Evolutionary conservation across 345 rosid species (phyloP), one percentile per base, ranked within the genome.

Genomic region (Combretum micranthum): DNA sequence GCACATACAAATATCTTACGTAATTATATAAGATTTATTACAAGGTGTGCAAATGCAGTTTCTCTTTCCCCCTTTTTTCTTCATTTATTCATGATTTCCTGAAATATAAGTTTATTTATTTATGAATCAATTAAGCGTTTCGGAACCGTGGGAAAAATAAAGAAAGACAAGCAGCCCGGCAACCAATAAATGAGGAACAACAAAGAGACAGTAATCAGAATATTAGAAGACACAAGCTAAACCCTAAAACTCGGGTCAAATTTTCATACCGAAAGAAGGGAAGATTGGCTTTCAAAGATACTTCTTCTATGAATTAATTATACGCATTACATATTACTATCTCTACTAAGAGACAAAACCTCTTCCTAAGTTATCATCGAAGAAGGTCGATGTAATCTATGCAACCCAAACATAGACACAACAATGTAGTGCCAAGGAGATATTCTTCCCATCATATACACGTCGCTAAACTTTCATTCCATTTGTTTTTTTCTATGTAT

Each of bases 201-300:
- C 74, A 64, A 74, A 67, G 62, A 53, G 76, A 74, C 82, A 72
- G 59, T 65, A 69, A 39, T 45, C 32, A 60, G 77, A 67, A 76
- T 65, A 63, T 46, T 25, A 42, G 44, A 78, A 56, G 68, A 69
- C 32, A 25, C 51, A 8, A 20, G 47, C 74, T 67, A 74, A 68
- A 49, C 44, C 71, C 47, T 58, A 55, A 71, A 72, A 61, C 42
- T 63, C 21, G 2, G 44, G 82, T 73, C 81, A 74, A 76, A 48
- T 53, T 11, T 42, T 55, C 64, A 43, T 64, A 13, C 15, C 3
- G 47, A 15, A 17, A 49, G 21, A 18, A 15, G 44, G 26, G 59
- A 44, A 53, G 58, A 20, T 17, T 12, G 16, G 4, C 1, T 17
- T 17, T 22, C 14, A 58, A 20, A 44, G 55, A 53, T 56, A 46